Evolutionary conservation across 2,329 filamentous ascomycete species (phyloP).

Genomic region (Pleurostoma richardsiae): DNA sequence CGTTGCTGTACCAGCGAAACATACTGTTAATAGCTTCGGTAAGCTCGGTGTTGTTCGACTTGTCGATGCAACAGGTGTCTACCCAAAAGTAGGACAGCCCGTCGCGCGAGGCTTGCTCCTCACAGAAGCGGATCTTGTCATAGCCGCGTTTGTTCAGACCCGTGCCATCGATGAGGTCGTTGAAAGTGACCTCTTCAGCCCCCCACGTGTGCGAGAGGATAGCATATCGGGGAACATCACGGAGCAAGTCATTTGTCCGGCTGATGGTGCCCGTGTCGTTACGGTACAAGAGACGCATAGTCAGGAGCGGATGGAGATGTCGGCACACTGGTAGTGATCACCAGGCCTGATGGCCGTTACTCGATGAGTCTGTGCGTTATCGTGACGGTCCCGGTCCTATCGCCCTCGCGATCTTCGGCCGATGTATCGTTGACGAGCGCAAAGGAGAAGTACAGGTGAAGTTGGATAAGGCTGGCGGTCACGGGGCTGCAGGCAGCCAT

Average conservation of each 20-base stretch:
- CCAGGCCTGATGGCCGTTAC: no score
- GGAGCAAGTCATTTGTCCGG: slow-evolving; percentile 1
- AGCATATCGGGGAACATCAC: slow-evolving; percentile 5
- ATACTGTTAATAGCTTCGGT: slow-evolving; percentile 7
- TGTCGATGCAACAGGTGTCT: slow-evolving; percentile 4
- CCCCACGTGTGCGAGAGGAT: slow-evolving; percentile 22
- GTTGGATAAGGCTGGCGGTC: no score
- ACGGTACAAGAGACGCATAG: slow-evolving; percentile 5
- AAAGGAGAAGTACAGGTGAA: no score
- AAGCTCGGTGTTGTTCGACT: slow-evolving; percentile 1
- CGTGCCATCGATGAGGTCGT: slow-evolving; percentile 6
- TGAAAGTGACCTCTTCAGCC: slow-evolving; percentile 7
- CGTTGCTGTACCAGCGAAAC: slow-evolving; percentile 2
- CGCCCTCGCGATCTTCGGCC: no score
- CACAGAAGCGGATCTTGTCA: slow-evolving; percentile 3
- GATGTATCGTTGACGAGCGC: no score
- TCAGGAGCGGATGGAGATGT: not conserved
- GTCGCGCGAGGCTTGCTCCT: not conserved
- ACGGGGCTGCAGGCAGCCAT: no score
- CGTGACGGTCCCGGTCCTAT: no score
- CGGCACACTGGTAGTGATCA: no score
- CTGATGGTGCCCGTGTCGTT: not conserved
- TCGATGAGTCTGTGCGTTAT: no score
- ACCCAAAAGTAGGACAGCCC: slow-evolving; percentile 2
- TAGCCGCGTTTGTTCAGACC: slow-evolving; percentile 2